A percentile compares a stretch with the other conserved stretches of the same genome.
Evolutionary conservation across 1,284 basidiomycete species (phyloP).

Genomic region (Ustilago nuda): DNA sequence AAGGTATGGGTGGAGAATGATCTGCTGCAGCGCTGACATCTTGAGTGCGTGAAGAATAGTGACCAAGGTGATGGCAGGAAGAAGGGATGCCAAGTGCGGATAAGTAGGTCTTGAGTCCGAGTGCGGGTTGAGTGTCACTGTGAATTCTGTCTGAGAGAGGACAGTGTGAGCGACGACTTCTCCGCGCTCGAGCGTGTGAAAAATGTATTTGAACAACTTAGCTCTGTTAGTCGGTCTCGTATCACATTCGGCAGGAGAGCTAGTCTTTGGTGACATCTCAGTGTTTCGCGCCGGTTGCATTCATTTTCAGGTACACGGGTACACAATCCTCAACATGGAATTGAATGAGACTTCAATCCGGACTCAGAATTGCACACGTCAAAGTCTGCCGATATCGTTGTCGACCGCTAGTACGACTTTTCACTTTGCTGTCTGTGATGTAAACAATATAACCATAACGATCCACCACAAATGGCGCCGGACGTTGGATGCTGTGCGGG

Average conservation of each 20-base stretch:
- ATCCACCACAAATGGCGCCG: too few relatives aligned
- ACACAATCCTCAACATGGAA: not conserved
- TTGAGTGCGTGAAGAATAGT: constrained; percentile 18
- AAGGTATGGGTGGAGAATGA: constrained; percentile 68
- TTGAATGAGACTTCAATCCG: not conserved
- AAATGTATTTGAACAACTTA: not conserved
- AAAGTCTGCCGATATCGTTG: not conserved
- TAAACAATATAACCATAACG: too few relatives aligned
- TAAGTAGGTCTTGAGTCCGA: not conserved
- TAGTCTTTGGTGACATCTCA: constrained; percentile 1
- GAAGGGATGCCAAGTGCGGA: not conserved
- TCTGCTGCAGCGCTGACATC: constrained; percentile 67
- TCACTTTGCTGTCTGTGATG: too few relatives aligned
- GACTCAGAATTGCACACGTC: not conserved
- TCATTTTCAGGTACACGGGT: not conserved
- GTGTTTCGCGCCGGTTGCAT: not conserved
- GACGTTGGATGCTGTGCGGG: not conserved
- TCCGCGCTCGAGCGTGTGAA: constrained; percentile 2
- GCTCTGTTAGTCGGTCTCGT: not conserved
- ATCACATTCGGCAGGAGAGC: not conserved
- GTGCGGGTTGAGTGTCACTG: not conserved
- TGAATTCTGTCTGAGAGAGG: not conserved
- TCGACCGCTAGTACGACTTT: too few relatives aligned
- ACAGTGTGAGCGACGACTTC: not conserved
- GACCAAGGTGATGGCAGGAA: constrained; percentile 8